Evolutionary conservation across 108 stramenopile species (phyloP).

Genomic region (Nitzschia inconspicua): DNA sequence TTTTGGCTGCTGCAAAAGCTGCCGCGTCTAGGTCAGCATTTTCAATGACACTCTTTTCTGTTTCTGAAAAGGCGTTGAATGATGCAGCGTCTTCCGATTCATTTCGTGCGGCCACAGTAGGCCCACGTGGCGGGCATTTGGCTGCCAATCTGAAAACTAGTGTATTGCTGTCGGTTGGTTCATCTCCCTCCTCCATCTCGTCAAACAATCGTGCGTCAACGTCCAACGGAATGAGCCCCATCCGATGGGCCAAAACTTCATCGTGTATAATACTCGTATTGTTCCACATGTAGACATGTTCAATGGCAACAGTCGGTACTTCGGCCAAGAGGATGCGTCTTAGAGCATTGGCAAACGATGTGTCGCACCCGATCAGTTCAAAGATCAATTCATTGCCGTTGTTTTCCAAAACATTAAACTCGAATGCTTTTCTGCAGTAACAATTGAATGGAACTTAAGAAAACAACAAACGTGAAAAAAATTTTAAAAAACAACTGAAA

Average conservation of each 20-base stretch:
- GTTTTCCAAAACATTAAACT: constrained; percentile 56
- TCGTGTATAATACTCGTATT: constrained; percentile 92
- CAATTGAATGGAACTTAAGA: background rate
- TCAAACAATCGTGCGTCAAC: constrained; percentile 77
- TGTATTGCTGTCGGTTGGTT: constrained; percentile 85
- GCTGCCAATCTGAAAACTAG: constrained; percentile 88
- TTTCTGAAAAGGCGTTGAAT: constrained; percentile 15
- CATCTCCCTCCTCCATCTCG: constrained; percentile 56
- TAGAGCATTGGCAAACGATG: constrained; percentile 93
- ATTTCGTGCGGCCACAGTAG: constrained; percentile 21
- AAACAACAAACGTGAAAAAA: background rate
- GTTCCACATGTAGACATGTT: constrained; percentile 90
- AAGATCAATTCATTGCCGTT: constrained; percentile 74
- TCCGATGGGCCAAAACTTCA: constrained; percentile 92
- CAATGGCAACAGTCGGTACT: constrained; percentile 91
- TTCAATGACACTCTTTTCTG: constrained; percentile 23
- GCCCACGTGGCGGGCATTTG: constrained; percentile 38
- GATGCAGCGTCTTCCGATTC: constrained; percentile 7
- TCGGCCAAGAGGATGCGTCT: constrained; percentile 94
- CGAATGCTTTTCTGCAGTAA: constrained; percentile 31
- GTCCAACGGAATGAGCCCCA: constrained; percentile 91
- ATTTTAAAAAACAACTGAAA: background rate
- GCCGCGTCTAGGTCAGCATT: constrained; percentile 46
- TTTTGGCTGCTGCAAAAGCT: constrained; percentile 26
- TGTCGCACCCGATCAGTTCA: constrained; percentile 87